phyloP scores from a whole-genome alignment of 345 rosid genomes.

The Rhizophora mangle region DNA sequence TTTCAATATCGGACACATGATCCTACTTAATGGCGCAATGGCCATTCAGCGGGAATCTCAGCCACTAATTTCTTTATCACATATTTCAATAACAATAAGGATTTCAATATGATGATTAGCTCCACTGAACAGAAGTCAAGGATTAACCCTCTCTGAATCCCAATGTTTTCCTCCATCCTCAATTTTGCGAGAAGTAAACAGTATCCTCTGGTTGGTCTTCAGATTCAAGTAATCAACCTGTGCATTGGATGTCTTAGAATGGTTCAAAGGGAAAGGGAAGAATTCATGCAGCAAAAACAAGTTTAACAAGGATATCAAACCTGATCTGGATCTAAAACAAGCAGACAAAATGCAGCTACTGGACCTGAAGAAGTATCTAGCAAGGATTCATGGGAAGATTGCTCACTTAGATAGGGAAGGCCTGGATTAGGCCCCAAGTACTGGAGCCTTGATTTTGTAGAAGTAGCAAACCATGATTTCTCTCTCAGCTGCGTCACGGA shows the following conservation, averaged over 20 bases:
- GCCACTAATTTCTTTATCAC: background rate
- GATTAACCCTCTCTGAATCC: constrained; percentile 63
- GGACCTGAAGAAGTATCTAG: constrained; percentile 70
- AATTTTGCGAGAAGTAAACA: constrained; percentile 40
- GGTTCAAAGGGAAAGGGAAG: background rate
- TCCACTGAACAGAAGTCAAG: constrained; percentile 27
- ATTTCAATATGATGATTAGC: background rate
- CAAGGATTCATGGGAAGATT: constrained; percentile 27
- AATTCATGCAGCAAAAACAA: background rate
- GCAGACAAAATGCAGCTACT: constrained; percentile 56
- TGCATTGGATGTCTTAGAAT: constrained; percentile 13
- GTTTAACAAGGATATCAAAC: constrained; percentile 29
- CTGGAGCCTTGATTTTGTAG: constrained; percentile 56
- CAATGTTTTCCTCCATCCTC: constrained; percentile 49
- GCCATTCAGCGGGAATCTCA: background rate
- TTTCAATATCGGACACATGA: background rate
- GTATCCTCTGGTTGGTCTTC: constrained; percentile 68
- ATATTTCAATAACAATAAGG: constrained; percentile 4
- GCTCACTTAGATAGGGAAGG: constrained; percentile 47
- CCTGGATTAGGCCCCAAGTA: constrained; percentile 68
- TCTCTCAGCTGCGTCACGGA: constrained; percentile 60
- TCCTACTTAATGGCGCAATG: no score
- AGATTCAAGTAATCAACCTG: constrained; percentile 91
- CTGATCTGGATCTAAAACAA: constrained; percentile 81
- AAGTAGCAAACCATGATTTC: constrained; percentile 75